A percentile compares a stretch with the other conserved stretches of the same genome.
phyloP scores from a whole-genome alignment of 768 basidiomycete species.

The Psilocybe azurescens region DNA sequence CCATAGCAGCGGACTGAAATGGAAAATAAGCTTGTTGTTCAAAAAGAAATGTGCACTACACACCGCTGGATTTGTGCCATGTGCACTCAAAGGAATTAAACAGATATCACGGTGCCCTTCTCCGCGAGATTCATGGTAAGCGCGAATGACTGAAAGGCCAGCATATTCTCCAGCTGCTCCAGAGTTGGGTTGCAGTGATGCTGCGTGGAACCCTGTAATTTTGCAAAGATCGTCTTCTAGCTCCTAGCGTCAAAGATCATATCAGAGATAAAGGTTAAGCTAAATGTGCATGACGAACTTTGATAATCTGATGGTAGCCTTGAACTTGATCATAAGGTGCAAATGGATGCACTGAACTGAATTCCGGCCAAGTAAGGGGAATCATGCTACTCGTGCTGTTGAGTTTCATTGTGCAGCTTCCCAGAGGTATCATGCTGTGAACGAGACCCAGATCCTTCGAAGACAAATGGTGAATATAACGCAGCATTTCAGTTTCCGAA shows the following conservation, averaged over 20 bases:
- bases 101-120: conserved; percentile 89
- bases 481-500: conserved; percentile 98
- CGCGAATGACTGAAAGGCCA: conserved; percentile 92
- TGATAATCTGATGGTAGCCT: conserved; percentile 85
- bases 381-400: conserved; percentile 99
- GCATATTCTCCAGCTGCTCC: conserved; percentile 98
- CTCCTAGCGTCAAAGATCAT: conserved; percentile 56
- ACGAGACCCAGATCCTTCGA: conserved; percentile 94
- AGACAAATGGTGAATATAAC: conserved; percentile 93
- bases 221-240: conserved; percentile 89
- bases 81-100: conserved; percentile 93
- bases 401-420: conserved; percentile 97
- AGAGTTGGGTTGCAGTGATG: conserved; percentile 98
- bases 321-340: conserved; percentile 87
- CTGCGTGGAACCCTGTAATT: conserved; percentile 96
- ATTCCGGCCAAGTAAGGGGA: conserved; percentile 94
- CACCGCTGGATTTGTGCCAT: conserved; percentile 98
- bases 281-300: conserved; percentile 43
- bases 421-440: conserved; percentile 95
- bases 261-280: neutral
- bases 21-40: neutral
- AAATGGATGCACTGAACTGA: conserved; percentile 90
- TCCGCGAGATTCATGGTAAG: conserved; percentile 90
- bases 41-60: conserved; percentile 32
- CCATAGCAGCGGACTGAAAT: conserved; percentile 90